Conservation (phyloP, 2,329 filamentous ascomycete species). For the Beauveria sp. region DNA sequence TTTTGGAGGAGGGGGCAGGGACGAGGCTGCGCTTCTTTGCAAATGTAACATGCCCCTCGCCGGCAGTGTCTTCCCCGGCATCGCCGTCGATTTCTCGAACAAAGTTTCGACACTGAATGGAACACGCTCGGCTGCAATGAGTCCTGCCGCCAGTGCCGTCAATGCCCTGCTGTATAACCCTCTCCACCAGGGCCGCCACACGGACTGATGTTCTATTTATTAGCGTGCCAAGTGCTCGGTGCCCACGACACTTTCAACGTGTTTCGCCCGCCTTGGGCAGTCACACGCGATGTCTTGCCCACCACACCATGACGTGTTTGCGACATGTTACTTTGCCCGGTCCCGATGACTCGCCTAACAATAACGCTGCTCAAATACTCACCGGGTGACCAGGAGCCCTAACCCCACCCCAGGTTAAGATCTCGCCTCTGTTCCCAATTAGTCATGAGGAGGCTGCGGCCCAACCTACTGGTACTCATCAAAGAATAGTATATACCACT, state of each 20-base stretch:
- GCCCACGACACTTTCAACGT: slow-evolving; percentile 2
- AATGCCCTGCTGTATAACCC: background rate
- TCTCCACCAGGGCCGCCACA: background rate
- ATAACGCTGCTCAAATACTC: background rate
- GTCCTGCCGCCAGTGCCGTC: background rate
- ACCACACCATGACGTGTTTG: background rate
- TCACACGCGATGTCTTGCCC: slow-evolving; percentile 6
- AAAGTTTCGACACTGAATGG: background rate
- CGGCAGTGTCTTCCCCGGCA: background rate
- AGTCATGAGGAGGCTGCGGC: too few species aligned
- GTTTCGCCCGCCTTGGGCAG: background rate
- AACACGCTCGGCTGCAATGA: background rate
- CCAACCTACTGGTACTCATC: background rate
- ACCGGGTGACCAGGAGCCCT: background rate
- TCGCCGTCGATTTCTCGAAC: background rate
- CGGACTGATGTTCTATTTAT: background rate
- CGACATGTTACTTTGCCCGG: background rate
- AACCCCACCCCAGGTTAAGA: background rate
- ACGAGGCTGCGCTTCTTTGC: too few species aligned
- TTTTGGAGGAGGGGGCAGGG: background rate
- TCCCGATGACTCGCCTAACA: background rate
- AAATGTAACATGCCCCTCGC: background rate
- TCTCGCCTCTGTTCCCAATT: background rate
- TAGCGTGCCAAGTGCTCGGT: background rate
- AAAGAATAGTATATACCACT: background rate